phyloP scores from a whole-genome alignment of 208 protist genomes.

The Entamoeba invadens region DNA sequence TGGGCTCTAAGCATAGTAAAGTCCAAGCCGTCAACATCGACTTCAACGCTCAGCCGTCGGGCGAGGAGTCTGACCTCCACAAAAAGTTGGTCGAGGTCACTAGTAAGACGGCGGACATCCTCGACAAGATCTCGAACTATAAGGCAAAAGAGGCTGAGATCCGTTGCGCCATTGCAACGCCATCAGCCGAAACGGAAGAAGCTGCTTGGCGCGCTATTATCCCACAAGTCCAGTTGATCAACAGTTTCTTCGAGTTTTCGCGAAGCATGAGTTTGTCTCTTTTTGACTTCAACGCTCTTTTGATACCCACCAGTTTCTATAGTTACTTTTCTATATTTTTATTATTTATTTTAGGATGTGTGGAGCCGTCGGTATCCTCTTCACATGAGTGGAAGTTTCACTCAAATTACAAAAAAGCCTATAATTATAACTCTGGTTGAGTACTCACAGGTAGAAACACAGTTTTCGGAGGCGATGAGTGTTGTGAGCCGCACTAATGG shows the following conservation, averaged over 20 bases:
- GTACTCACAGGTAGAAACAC: too few species aligned
- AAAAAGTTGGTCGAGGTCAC: not conserved
- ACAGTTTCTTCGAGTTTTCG: not conserved
- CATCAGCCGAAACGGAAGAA: constrained; percentile 45
- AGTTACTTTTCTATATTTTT: too few species aligned
- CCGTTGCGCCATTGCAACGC: constrained; percentile 46
- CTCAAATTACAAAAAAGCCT: too few species aligned
- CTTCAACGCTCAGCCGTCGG: not conserved
- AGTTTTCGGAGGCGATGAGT: not conserved
- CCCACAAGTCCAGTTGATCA: not conserved
- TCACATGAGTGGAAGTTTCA: too few species aligned
- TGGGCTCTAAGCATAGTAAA: not conserved
- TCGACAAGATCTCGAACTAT: constrained; percentile 14
- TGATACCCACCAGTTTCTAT: too few species aligned
- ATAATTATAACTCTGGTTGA: too few species aligned
- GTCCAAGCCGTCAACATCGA: not conserved
- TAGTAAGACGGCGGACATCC: not conserved
- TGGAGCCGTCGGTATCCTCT: too few species aligned
- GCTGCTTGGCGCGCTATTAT: not conserved
- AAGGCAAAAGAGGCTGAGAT: constrained; percentile 10
- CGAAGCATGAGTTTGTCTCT: not conserved
- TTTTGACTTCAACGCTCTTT: too few species aligned
- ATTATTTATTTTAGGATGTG: too few species aligned
- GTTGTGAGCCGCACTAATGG: not conserved
- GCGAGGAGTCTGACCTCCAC: not conserved